phyloP scores from a whole-genome alignment of 257 asterid species.

The Osmanthus fragrans region DNA sequence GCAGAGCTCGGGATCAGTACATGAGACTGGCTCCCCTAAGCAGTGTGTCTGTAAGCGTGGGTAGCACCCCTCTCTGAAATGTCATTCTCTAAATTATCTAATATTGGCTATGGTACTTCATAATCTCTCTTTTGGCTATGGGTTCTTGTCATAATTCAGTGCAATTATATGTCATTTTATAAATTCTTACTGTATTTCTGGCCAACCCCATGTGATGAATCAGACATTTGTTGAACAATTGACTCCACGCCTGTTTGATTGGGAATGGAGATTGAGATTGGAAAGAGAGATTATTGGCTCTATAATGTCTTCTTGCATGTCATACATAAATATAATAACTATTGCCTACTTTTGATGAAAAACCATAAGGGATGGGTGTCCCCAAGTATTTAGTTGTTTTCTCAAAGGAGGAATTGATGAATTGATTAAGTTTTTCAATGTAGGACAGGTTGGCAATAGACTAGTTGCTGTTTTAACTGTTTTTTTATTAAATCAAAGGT shows the following conservation, averaged over 20 bases:
- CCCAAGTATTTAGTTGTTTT: constrained; percentile 50
- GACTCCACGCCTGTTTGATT: constrained; percentile 18
- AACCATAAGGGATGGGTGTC: constrained; percentile 43
- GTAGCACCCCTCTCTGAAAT: constrained; percentile 25
- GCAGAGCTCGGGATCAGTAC: constrained; percentile 38
- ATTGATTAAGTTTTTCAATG: constrained; percentile 39
- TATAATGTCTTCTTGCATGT: constrained; percentile 8
- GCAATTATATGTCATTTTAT: constrained; percentile 27
- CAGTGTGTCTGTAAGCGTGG: constrained; percentile 29
- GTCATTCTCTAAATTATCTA: constrained; percentile 24
- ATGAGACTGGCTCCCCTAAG: constrained; percentile 27
- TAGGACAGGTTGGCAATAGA: constrained; percentile 64
- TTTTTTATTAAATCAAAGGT: constrained; percentile 22
- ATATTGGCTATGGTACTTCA: constrained; percentile 32
- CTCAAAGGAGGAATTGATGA: constrained; percentile 41
- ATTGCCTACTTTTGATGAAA: constrained; percentile 35
- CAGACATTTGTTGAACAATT: constrained; percentile 24
- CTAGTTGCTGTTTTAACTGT: constrained; percentile 22
- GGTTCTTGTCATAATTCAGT: constrained; percentile 23
- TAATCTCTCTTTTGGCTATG: constrained; percentile 25
- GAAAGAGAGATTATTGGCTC: constrained; percentile 25
- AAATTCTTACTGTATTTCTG: constrained; percentile 22
- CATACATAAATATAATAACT: constrained; percentile 21
- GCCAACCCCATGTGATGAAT: constrained; percentile 29
- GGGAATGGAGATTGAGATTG: constrained; percentile 16